Evolutionary conservation across 495 filamentous ascomycete genomes (phyloP).

Genomic region (Poronia punctata): DNA sequence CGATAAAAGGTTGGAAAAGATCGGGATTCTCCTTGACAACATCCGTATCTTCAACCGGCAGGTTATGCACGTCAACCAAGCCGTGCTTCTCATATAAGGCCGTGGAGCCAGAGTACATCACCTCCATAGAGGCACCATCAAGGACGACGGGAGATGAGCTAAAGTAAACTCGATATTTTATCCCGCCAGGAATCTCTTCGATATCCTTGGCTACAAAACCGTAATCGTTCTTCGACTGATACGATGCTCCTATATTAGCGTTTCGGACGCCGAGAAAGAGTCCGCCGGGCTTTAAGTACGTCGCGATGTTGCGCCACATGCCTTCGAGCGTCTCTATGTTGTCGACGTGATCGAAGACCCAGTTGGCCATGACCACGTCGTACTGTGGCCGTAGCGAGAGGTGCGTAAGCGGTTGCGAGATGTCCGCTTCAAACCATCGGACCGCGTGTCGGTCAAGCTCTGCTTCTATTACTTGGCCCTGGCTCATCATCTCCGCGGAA

Average conservation of each 20-base stretch:
- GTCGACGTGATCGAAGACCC: slow-evolving; percentile 22
- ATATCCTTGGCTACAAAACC: slow-evolving; percentile 10
- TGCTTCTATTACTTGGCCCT: slow-evolving; percentile 6
- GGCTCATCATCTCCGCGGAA: slow-evolving; percentile 21
- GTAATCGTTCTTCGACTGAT: slow-evolving; percentile 14
- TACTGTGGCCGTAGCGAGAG: slow-evolving; percentile 16
- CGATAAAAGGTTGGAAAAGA: slow-evolving; percentile 21
- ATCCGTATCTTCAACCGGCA: slow-evolving; percentile 13
- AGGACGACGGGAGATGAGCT: slow-evolving; percentile 6
- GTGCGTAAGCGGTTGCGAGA: slow-evolving; percentile 16
- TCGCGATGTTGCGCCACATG: slow-evolving; percentile 24
- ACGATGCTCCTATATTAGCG: slow-evolving; percentile 6
- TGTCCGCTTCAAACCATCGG: slow-evolving; percentile 19
- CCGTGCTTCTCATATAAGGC: slow-evolving; percentile 18
- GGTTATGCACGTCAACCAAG: slow-evolving; percentile 12
- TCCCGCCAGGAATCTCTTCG: slow-evolving; percentile 17
- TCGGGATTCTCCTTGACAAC: slow-evolving; percentile 16
- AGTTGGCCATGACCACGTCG: slow-evolving; percentile 24
- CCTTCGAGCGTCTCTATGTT: slow-evolving; percentile 16
- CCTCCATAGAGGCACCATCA: slow-evolving; percentile 8
- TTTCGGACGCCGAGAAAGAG: slow-evolving; percentile 17
- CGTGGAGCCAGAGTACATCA: slow-evolving; percentile 11
- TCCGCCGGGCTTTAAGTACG: slow-evolving; percentile 23
- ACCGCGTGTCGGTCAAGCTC: not conserved
- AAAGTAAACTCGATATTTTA: slow-evolving; percentile 6